Base-by-base conservation (phyloP, 2,329 filamentous ascomycete species). In the Phaeosphaeriaceae sp. region DNA sequence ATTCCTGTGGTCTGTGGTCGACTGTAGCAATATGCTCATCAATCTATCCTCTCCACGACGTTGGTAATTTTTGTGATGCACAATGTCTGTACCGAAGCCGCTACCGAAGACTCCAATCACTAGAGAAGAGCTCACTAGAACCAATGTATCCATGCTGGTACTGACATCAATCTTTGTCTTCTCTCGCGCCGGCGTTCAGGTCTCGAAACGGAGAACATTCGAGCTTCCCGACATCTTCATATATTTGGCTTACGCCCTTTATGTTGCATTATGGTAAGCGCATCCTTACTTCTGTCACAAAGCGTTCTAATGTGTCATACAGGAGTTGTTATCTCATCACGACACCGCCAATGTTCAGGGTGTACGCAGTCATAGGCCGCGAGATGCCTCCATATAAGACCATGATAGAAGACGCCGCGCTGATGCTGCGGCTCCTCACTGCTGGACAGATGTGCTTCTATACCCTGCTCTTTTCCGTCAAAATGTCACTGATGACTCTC, bases 371-470 rank as follows among this genome's bases (percentile, higher is more conserved):
- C 5, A 33, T 58, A 21, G 48, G 50, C 2, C 71, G 73, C 17
- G 57, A 63, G 27, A 68, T 59, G 7, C 33, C 55, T 9, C 62
- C 66, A 0, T 79, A 79, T 49, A 55, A 72, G 4, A 69, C 61
- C 3, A 58, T 78, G 7, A 50, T 55, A 25, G 48, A 74, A 1
- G 78, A 79, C 47, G 61, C 62, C 2, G 45, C 68, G 1, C 50
- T 61, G 13, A 67, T 79, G 57, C 63, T 76, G 25, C 74, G 72
- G 49, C 64, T 76, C 19, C 75, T 80, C 53, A 78, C 79, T 48
- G 71, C 73, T 7, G 74, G 71, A 19, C 75, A 75, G n/a, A 71
- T 79, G 52, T 71, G 44, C 63, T 63, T 63, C 49, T 63, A 63
- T 22, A 58, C 55, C 13, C 41, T 60, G 13, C 45, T 62, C 4